Percentiles rank a stretch among this genome's conserved stretches.
These are phyloP conservation scores for Kingdonia uniflora DNA, from an alignment of 164 flowering plant genomes.

Conservation along the genomic window DNA sequence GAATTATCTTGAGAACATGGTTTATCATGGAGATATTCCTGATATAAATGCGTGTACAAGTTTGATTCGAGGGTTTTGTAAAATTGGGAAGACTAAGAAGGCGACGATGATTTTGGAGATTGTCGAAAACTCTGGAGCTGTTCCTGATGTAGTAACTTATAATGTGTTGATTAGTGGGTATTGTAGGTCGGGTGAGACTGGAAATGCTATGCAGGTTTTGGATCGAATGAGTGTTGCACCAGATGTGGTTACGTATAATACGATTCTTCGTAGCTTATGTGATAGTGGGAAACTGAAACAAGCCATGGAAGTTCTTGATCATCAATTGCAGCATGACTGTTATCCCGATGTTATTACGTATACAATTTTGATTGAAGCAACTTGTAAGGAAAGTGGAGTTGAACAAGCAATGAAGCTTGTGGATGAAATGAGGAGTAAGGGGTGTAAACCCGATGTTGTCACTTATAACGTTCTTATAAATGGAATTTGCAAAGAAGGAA, in stretches of 20 bases:
- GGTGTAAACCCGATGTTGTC: conserved; percentile 82
- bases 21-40: conserved; percentile 49
- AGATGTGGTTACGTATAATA: conserved; percentile 76
- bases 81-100: conserved; percentile 46
- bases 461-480: conserved; percentile 84
- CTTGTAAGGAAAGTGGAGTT: conserved; percentile 74
- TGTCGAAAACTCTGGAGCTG: conserved; percentile 66
- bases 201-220: conserved; percentile 48
- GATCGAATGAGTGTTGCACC: conserved; percentile 75
- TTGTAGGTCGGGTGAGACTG: conserved; percentile 70
- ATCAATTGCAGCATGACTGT: conserved; percentile 47
- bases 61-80: conserved; percentile 65
- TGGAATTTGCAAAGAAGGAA: conserved; percentile 85
- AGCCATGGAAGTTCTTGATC: conserved; percentile 65
- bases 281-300: conserved; percentile 55
- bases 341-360: conserved; percentile 79
- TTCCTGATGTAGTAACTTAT: conserved; percentile 79
- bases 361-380: conserved; percentile 85
- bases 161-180: conserved; percentile 76
- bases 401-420: conserved; percentile 77
- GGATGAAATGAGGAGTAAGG: conserved; percentile 80
- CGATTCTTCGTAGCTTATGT: conserved; percentile 63
- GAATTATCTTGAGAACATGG: conserved; percentile 49
- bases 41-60: conserved; percentile 65
- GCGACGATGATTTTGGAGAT: conserved; percentile 62